Conservation (phyloP, 139 green algal species). For the Zygnema circumcarinatum region DNA sequence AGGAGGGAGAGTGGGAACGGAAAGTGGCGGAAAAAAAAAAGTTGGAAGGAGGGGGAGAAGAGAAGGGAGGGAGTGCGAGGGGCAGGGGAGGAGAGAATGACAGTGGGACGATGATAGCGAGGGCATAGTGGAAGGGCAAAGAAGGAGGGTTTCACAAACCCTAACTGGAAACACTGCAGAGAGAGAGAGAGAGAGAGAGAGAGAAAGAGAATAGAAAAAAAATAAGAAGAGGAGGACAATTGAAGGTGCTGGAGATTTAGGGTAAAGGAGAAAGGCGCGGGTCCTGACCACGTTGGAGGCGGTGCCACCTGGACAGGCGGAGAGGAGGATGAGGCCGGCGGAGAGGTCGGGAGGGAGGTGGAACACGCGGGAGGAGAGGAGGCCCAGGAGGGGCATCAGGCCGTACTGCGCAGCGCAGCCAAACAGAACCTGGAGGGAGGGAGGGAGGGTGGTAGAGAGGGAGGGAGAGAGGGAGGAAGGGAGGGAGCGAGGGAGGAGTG, state of each 20-base stretch:
- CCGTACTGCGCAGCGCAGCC: conserved; percentile 78
- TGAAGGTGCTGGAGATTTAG: not conserved
- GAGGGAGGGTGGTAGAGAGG: not conserved
- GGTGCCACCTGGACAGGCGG: conserved; percentile 78
- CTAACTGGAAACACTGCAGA: not conserved
- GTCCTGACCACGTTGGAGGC: conserved; percentile 78
- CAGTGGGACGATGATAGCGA: not conserved
- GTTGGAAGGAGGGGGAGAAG: no score
- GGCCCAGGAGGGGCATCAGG: conserved; percentile 77
- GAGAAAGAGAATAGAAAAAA: not conserved
- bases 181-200: not conserved
- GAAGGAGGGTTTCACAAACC: no score
- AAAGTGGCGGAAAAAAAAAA: no score
- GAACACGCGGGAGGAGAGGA: conserved; percentile 62
- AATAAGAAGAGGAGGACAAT: not conserved
- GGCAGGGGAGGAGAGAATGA: not conserved
- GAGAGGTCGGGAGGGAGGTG: conserved; percentile 68
- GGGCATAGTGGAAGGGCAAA: not conserved
- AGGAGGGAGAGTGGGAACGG: no score
- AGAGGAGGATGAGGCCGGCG: conserved; percentile 78
- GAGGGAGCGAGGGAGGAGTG: no score
- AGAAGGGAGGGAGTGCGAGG: not conserved
- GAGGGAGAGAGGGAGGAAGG: not conserved
- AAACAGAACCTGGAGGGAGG: conserved; percentile 61
- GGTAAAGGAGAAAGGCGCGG: not conserved